phyloP scores from a whole-genome alignment of 2,329 filamentous ascomycete species.

The Hymenoscyphus repandus region DNA sequence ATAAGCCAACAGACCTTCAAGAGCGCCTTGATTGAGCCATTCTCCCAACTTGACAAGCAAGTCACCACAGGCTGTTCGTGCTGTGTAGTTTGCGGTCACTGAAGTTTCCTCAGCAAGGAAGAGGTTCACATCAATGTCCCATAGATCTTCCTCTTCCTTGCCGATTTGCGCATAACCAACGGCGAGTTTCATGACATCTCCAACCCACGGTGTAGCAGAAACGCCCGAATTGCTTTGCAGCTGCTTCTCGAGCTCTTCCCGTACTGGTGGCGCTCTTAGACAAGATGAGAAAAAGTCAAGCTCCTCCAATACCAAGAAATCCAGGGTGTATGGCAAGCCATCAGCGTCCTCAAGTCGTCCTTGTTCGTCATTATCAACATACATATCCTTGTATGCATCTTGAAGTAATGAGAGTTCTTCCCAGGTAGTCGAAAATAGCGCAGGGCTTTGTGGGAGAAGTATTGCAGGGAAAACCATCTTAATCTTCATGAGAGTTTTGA shows the following conservation, averaged over 20 bases:
- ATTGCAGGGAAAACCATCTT: constrained; percentile 76
- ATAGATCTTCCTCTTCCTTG: constrained; percentile 86
- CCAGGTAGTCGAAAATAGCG: constrained; percentile 85
- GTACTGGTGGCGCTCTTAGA: constrained; percentile 80
- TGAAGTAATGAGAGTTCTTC: constrained; percentile 74
- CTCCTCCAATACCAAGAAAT: constrained; percentile 90
- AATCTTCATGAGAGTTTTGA: constrained; percentile 89
- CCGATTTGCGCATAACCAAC: constrained; percentile 86
- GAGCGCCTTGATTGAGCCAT: constrained; percentile 71
- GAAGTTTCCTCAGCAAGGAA: constrained; percentile 94
- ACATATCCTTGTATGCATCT: constrained; percentile 71
- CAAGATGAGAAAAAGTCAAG: constrained; percentile 92
- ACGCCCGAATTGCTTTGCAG: constrained; percentile 55
- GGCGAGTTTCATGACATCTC: constrained; percentile 80
- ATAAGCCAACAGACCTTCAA: constrained; percentile 74
- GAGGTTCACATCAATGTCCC: constrained; percentile 94
- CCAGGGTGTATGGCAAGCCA: constrained; percentile 86
- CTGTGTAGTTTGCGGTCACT: constrained; percentile 92
- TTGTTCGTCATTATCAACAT: constrained; percentile 80
- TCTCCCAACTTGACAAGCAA: constrained; percentile 88
- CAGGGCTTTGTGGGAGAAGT: constrained; percentile 74
- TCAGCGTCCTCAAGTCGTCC: constrained; percentile 86
- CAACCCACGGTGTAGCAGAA: constrained; percentile 70
- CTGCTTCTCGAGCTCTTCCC: constrained; percentile 80
- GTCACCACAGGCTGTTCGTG: constrained; percentile 87